These are phyloP conservation scores for Dichotomopilus funicola DNA, from an alignment of 2,329 filamentous ascomycete genomes.

Conservation along the genomic window DNA sequence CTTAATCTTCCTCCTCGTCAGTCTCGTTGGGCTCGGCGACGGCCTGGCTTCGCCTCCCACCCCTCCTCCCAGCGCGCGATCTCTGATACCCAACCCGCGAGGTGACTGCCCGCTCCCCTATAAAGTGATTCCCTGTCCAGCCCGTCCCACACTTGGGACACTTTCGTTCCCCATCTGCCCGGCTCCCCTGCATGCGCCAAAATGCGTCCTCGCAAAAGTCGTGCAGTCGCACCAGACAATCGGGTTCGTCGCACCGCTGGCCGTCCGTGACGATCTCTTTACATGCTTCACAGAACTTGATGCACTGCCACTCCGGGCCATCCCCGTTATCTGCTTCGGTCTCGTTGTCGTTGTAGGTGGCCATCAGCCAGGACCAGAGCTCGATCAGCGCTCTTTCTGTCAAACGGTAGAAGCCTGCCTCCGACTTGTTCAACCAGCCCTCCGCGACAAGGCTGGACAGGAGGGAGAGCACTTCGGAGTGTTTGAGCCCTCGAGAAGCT, in stretches of 20 bases:
- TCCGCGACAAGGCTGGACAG: slow-evolving; percentile 65
- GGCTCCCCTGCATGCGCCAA: slow-evolving; percentile 57
- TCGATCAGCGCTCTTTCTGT: slow-evolving; percentile 77
- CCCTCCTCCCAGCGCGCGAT: slow-evolving; percentile 29
- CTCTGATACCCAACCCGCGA: slow-evolving; percentile 44
- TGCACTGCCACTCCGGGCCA: slow-evolving; percentile 56
- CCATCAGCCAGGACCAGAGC: slow-evolving; percentile 74
- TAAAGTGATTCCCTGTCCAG: slow-evolving; percentile 45
- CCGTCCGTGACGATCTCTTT: slow-evolving; percentile 83
- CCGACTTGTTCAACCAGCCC: slow-evolving; percentile 77
- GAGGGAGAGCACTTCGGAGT: slow-evolving; percentile 69
- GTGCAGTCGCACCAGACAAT: slow-evolving; percentile 68
- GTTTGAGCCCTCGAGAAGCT: slow-evolving; percentile 56
- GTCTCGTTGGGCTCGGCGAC: slow-evolving; percentile 27
- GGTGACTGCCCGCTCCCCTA: slow-evolving; percentile 53
- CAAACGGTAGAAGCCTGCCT: slow-evolving; percentile 65
- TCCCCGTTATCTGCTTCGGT: slow-evolving; percentile 32
- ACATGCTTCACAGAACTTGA: slow-evolving; percentile 85
- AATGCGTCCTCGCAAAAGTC: slow-evolving; percentile 67
- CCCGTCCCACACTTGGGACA: slow-evolving; percentile 56
- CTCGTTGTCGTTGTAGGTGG: slow-evolving; percentile 76
- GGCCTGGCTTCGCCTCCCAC: slow-evolving; percentile 30
- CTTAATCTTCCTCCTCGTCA: not conserved
- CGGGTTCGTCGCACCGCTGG: slow-evolving; percentile 62
- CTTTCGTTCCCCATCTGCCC: slow-evolving; percentile 31